Base-by-base conservation (phyloP, 495 filamentous ascomycete genomes). In the Trichoderma virens region DNA sequence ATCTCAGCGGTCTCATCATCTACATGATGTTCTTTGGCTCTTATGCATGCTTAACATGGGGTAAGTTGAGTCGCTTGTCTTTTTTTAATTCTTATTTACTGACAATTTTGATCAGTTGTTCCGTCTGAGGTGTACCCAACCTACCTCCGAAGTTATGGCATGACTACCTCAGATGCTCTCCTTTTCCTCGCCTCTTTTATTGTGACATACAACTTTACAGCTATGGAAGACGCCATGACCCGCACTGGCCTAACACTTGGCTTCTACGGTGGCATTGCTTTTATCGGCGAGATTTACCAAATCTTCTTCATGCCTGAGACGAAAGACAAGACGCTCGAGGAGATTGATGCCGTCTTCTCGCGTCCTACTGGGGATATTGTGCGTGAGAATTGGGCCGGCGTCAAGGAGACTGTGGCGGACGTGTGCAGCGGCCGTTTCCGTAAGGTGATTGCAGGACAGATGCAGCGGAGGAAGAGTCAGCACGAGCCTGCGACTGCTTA, bases 51-150 rank as follows among this genome's bases (percentile, higher is more conserved):
- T 69, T 87, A 31, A 86, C 84, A 9, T 87, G 84, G 83, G 85
- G 59, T 54, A 51, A 30, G 51, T 56, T 8, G 35, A 62, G 14
- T 16, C 6, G 39, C 60, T 16, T 32, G 7, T 25, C 39, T 1
- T 41, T 27, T 2, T 25, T 30, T 27, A 18, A 5, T 13, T 18
- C 18, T 28, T 7, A 7, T 7, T 63, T 63, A 51, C 39, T 63
- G 18, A 47, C 61, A 16, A 7, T 43, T 30, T 27, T 25, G 30
- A 3, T 16, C 28, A 59, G 62, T 87, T 88, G 90, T 93, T 0
- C 88, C 90, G 0, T 92, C 89, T 1, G 89, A 92, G 70, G 88
- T 85, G 0, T 89, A 87, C 68, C 89, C 89, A 0, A 73, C 91
- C 0, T 88, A 89, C 66, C 80, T 89, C 14, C 82, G 88, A 7